phyloP scores from a whole-genome alignment of 768 basidiomycete species.

The Lactifluus subvellereus region DNA sequence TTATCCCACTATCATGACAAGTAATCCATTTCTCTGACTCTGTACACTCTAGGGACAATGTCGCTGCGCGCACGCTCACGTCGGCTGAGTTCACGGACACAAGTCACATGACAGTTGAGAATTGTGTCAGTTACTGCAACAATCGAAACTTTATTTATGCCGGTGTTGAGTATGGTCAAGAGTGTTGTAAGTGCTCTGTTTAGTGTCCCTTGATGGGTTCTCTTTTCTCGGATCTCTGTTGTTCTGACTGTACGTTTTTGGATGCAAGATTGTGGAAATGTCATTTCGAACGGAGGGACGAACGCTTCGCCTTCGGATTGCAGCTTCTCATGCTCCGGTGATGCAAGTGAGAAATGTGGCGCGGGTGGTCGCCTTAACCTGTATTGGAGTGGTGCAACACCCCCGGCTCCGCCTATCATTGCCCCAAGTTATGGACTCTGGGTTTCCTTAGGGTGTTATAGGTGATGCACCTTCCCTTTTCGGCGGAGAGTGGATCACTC shows the following conservation, averaged over 20 bases:
- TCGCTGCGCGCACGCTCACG: constrained; percentile 52
- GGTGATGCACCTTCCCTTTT: constrained; percentile 34
- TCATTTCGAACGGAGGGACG: constrained; percentile 41
- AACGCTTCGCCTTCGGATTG: constrained; percentile 49
- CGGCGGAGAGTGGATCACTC: constrained; percentile 5
- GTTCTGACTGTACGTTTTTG: constrained; percentile 4
- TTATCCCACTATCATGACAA: constrained; percentile 7
- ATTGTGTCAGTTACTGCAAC: constrained; percentile 43
- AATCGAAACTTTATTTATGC: constrained; percentile 52
- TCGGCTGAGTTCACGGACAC: constrained; percentile 42
- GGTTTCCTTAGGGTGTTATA: constrained; percentile 71
- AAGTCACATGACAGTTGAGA: constrained; percentile 56
- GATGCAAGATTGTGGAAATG: constrained; percentile 56
- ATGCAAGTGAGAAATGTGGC: constrained; percentile 54
- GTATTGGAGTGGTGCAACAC: constrained; percentile 54
- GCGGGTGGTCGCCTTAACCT: constrained; percentile 53
- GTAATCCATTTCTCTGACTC: constrained; percentile 29
- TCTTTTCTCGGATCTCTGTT: neutral
- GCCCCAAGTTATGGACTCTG: constrained; percentile 55
- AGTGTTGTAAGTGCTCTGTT: constrained; percentile 50
- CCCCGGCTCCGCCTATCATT: constrained; percentile 51
- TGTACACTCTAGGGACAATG: constrained; percentile 43
- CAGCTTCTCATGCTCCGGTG: constrained; percentile 55
- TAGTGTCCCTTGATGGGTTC: neutral
- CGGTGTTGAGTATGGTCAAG: constrained; percentile 60